Evolutionary conservation across 495 filamentous ascomycete genomes (phyloP).

Genomic region (Hypoxylon perforatum): DNA sequence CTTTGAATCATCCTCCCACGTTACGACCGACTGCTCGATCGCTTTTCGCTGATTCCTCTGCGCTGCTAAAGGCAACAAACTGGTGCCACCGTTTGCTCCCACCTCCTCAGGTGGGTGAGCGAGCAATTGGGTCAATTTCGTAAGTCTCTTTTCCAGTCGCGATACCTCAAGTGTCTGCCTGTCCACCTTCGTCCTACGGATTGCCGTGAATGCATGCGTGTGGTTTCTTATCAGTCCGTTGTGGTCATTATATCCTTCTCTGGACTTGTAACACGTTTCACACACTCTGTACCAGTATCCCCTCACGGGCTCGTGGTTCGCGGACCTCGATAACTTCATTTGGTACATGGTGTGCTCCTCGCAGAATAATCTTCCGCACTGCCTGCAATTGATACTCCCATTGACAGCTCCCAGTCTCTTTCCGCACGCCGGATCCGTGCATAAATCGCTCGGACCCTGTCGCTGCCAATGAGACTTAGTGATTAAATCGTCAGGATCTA

Average conservation of each 20-base stretch:
- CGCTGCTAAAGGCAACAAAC: constrained; percentile 52
- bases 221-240: constrained; percentile 76
- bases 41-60: constrained; percentile 74
- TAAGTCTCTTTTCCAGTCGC: constrained; percentile 88
- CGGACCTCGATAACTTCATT: constrained; percentile 94
- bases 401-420: constrained; percentile 79
- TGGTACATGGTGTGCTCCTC: constrained; percentile 99
- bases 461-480: constrained; percentile 90
- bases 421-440: constrained; percentile 88
- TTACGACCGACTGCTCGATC: constrained; percentile 90
- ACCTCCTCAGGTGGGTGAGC: constrained; percentile 74
- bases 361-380: constrained; percentile 93
- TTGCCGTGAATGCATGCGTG: constrained; percentile 71
- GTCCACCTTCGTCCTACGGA: constrained; percentile 82
- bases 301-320: constrained; percentile 89
- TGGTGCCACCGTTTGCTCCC: constrained; percentile 44
- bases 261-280: constrained; percentile 96
- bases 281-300: constrained; percentile 96
- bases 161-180: constrained; percentile 86
- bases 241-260: constrained; percentile 95
- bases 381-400: constrained; percentile 89
- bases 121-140: constrained; percentile 86
- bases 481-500: constrained; percentile 89
- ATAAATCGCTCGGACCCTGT: constrained; percentile 75
- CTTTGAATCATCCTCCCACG: constrained; percentile 91